Evolutionary conservation across 2,329 filamentous ascomycete species (phyloP), one percentile per base, ranked within the genome.

Genomic region (Pyricularia sp.): DNA sequence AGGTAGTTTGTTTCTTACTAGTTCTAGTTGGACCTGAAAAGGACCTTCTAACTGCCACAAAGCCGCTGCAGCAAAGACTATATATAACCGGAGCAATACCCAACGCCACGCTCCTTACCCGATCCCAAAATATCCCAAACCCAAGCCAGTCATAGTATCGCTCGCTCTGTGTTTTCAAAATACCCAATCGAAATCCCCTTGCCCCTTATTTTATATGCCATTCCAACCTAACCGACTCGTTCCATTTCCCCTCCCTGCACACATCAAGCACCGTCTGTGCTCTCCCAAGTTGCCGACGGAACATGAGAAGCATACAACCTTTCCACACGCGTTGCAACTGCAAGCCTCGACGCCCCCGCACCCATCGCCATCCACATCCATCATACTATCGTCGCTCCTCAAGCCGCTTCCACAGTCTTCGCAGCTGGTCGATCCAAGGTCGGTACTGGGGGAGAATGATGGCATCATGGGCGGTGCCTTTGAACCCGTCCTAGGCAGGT

Each of bases 251-350:
- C 65, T 42, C 10, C 81, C 81, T 0, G 84, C 84, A 72, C 87
- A 89, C 4, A 75, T 77, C 63, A 88, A 72, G 71, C 86, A 89
- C 59, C 81, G 78, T 70, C 84, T 79, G 72, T 85, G 79, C 70
- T 84, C 82, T 3, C 85, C 85, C 0, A 89, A 77, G 70, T 86
- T 86, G 70, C 84, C 86, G 59, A 88, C 81, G 0, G 86, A 87
- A 73, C 87, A 89, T 68, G 84, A 82, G 69, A 83, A 85, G 76
- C 86, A 89, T 17, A 89, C 85, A 12, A 81, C 78, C 74, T 85
- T 88, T 5, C 82, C 79, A 69, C 86, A 89, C 0, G 77, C 80
- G 10, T 78, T 79, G 68, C 86, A 88, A 0, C 77, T 75, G 31
- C 77, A 76, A 42, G 75, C 76, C 25, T 70, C 73, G 1, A 66